Evolutionary conservation across 2,329 filamentous ascomycete species (phyloP).

Genomic region (Alternaria dauci): DNA sequence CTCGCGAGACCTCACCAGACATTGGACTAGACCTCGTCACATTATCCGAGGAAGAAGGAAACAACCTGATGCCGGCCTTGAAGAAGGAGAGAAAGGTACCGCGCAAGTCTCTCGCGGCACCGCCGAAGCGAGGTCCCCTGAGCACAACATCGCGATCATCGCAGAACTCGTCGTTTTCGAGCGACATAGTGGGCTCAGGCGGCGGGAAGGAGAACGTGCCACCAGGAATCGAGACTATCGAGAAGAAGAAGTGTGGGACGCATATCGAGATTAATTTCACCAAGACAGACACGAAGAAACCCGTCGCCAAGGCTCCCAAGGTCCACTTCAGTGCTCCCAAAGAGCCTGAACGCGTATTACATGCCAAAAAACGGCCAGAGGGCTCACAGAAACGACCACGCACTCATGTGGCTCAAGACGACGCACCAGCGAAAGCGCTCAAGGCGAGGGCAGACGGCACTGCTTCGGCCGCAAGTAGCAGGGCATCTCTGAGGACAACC

Average conservation of each 20-base stretch:
- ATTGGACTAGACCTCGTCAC: slow-evolving; percentile 51
- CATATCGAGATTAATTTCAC: slow-evolving; percentile 45
- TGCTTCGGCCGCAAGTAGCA: slow-evolving; percentile 37
- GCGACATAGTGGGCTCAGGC: slow-evolving; percentile 62
- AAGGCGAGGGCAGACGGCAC: slow-evolving; percentile 41
- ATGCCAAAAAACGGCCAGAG: slow-evolving; percentile 36
- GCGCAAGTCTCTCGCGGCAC: slow-evolving; percentile 55
- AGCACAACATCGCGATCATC: slow-evolving; percentile 51
- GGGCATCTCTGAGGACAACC: slow-evolving; percentile 32
- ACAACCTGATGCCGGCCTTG: slow-evolving; percentile 38
- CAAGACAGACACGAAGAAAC: slow-evolving; percentile 37
- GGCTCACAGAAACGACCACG: slow-evolving; percentile 45
- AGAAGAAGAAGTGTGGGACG: slow-evolving; percentile 35
- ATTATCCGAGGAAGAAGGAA: slow-evolving; percentile 50
- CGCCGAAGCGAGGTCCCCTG: slow-evolving; percentile 61
- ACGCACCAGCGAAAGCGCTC: slow-evolving; percentile 47
- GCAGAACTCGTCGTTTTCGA: slow-evolving; percentile 53
- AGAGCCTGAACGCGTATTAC: slow-evolving; percentile 24
- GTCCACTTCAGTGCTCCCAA: slow-evolving; percentile 43
- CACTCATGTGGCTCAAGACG: slow-evolving; percentile 42
- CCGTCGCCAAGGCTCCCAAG: slow-evolving; percentile 32
- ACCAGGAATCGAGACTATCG: slow-evolving; percentile 54
- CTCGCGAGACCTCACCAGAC: slow-evolving; percentile 47
- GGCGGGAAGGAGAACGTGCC: slow-evolving; percentile 71
- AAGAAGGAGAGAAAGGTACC: slow-evolving; percentile 46